Evolutionary conservation across 805 yeast genomes (phyloP).

Genomic region (Starmerella riodocensis): DNA sequence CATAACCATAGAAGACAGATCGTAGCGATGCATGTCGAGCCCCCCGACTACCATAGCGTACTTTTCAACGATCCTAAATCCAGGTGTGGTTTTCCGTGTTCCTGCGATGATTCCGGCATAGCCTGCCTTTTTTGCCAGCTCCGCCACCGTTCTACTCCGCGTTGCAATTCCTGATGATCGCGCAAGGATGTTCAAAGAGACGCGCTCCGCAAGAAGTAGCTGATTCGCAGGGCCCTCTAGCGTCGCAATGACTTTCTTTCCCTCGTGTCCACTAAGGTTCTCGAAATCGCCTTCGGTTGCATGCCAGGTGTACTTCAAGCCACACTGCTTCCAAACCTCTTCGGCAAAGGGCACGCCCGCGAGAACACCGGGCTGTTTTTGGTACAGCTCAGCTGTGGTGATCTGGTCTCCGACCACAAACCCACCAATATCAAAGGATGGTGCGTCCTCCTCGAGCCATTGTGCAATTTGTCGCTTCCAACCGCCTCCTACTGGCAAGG

Average conservation of each 20-base stretch:
- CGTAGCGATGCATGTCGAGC: slow-evolving; percentile 83
- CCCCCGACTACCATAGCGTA: slow-evolving; percentile 95
- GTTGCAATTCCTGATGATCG: slow-evolving; percentile 84
- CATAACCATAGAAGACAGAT: slow-evolving; percentile 89
- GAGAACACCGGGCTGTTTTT: slow-evolving; percentile 68
- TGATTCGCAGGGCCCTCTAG: slow-evolving; percentile 72
- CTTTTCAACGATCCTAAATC: slow-evolving; percentile 74
- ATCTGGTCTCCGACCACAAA: slow-evolving; percentile 72
- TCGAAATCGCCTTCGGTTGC: slow-evolving; percentile 54
- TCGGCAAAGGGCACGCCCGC: slow-evolving; percentile 82
- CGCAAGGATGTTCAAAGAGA: slow-evolving; percentile 68
- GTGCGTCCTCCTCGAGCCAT: slow-evolving; percentile 79
- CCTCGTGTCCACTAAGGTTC: slow-evolving; percentile 30
- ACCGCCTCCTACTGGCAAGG: slow-evolving; percentile 56
- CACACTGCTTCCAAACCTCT: slow-evolving; percentile 71
- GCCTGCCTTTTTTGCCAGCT: slow-evolving; percentile 52
- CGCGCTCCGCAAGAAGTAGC: slow-evolving; percentile 71
- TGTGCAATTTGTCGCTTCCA: slow-evolving; percentile 71
- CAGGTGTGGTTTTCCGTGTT: slow-evolving; percentile 95
- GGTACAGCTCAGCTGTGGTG: slow-evolving; percentile 63
- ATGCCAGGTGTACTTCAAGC: slow-evolving; percentile 58
- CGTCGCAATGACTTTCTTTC: slow-evolving; percentile 61
- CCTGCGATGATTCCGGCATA: slow-evolving; percentile 84
- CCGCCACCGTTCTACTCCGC: slow-evolving; percentile 43
- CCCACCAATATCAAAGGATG: slow-evolving; percentile 90